Conservation (phyloP, 2,329 filamentous ascomycete genomes). For the Fusarium austroafricanum region DNA sequence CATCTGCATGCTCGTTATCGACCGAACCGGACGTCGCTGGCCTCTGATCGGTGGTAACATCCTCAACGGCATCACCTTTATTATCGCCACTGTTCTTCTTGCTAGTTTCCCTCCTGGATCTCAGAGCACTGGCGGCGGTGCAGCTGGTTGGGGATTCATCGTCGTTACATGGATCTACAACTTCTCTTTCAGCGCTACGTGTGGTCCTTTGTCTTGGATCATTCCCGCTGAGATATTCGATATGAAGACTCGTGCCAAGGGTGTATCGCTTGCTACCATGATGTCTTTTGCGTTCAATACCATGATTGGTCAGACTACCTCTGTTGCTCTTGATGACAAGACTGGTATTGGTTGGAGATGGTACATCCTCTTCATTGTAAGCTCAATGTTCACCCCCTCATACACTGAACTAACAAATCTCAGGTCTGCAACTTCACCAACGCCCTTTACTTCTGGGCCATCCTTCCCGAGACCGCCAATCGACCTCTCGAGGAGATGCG, state of each 20-base stretch:
- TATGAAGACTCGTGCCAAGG: conserved; percentile 77
- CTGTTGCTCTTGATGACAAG: conserved; percentile 56
- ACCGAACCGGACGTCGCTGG: conserved; percentile 76
- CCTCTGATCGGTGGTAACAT: conserved; percentile 78
- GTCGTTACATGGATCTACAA: conserved; percentile 31
- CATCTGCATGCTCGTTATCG: conserved; percentile 74
- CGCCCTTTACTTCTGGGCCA: conserved; percentile 66
- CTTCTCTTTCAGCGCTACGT: conserved; percentile 28
- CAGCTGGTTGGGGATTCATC: conserved; percentile 54
- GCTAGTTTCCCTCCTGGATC: conserved; percentile 30
- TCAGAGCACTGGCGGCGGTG: background rate
- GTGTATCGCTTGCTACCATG: conserved; percentile 79
- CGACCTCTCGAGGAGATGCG: conserved; percentile 77
- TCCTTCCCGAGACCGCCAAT: conserved; percentile 74
- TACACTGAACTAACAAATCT: background rate
- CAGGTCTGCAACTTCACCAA: conserved; percentile 70
- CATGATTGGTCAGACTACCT: conserved; percentile 73
- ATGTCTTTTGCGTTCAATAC: conserved; percentile 78
- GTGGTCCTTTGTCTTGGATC: conserved; percentile 53
- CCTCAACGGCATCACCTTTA: conserved; percentile 71
- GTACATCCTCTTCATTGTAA: conserved; percentile 58
- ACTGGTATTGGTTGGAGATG: conserved; percentile 59
- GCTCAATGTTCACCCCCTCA: rapidly evolving
- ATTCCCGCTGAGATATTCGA: conserved; percentile 79
- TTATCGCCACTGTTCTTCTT: conserved; percentile 29